Evolutionary conservation across 768 basidiomycete species (phyloP).

Genomic region (Suillus subalutaceus): DNA sequence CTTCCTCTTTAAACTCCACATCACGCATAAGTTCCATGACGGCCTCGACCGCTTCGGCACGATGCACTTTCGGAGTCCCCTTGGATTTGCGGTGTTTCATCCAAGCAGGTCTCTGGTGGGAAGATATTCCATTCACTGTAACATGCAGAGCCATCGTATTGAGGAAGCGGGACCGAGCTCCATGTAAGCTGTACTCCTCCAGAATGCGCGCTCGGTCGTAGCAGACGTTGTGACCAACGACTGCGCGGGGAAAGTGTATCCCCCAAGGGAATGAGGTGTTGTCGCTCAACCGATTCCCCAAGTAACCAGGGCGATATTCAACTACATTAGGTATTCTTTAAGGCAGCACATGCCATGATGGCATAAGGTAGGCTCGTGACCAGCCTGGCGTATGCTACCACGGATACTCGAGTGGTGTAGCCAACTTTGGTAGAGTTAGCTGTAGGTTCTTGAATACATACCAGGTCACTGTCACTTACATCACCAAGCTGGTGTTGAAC

Average conservation of each 20-base stretch:
- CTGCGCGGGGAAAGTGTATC: conserved; percentile 49
- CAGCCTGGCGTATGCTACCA: too few relatives aligned
- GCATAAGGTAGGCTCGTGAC: too few relatives aligned
- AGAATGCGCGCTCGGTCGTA: conserved; percentile 85
- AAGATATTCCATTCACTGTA: conserved; percentile 92
- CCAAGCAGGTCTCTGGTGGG: conserved; percentile 94
- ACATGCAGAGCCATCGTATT: conserved; percentile 97
- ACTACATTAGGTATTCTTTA: conserved; percentile 86
- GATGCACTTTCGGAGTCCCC: conserved; percentile 53
- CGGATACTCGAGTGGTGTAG: too few relatives aligned
- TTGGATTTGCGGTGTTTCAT: conserved; percentile 80
- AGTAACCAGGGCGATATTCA: conserved; percentile 97
- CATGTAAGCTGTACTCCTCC: conserved; percentile 78
- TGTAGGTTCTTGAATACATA: too few relatives aligned
- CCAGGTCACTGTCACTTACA: too few relatives aligned
- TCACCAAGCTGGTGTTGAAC: too few relatives aligned
- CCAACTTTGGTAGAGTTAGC: too few relatives aligned
- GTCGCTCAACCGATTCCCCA: conserved; percentile 53
- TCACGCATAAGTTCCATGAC: conserved; percentile 56
- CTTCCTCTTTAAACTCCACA: conserved; percentile 42
- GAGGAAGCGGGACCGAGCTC: conserved; percentile 77
- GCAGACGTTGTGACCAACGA: conserved; percentile 95
- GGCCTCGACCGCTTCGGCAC: conserved; percentile 65
- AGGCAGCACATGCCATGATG: conserved; percentile 85
- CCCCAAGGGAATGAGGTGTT: conserved; percentile 79